A percentile compares a stretch with the other conserved stretches of the same genome.
Conservation (phyloP, 495 filamentous ascomycete species). For the Penicillium steckii region DNA sequence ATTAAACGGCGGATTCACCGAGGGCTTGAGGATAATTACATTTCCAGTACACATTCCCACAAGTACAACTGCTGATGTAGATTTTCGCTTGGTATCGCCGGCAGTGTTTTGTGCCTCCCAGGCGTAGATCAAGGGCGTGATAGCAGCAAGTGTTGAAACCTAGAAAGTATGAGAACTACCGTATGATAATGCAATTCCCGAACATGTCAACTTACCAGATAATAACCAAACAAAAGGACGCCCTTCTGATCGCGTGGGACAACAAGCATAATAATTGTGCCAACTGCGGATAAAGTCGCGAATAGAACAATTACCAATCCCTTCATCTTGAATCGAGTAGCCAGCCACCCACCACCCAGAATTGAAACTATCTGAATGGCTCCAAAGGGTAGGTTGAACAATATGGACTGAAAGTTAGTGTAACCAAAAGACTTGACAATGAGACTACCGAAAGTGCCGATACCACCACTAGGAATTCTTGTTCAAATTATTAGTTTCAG, state of each 20-base stretch:
- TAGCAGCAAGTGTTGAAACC: slow-evolving; percentile 26
- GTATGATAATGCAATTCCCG: too few relatives aligned
- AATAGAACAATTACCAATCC: slow-evolving; percentile 19
- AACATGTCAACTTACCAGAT: slow-evolving; percentile 12
- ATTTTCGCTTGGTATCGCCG: slow-evolving; percentile 30
- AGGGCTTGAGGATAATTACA: neutral
- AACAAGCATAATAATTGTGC: slow-evolving; percentile 22
- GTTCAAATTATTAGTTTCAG: neutral
- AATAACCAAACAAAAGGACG: slow-evolving; percentile 25
- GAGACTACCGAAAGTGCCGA: slow-evolving; percentile 34
- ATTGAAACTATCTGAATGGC: slow-evolving; percentile 46
- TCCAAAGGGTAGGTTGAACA: slow-evolving; percentile 35
- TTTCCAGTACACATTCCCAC: slow-evolving; percentile 28
- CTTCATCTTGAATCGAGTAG: slow-evolving; percentile 27
- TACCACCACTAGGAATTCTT: slow-evolving; percentile 32
- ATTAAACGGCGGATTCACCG: neutral
- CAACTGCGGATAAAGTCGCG: slow-evolving; percentile 14
- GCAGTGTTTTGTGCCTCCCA: slow-evolving; percentile 32
- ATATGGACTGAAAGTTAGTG: slow-evolving; percentile 26
- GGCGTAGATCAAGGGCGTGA: slow-evolving; percentile 27
- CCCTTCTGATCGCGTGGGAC: slow-evolving; percentile 26
- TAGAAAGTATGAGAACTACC: too few relatives aligned
- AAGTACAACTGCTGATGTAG: slow-evolving; percentile 22
- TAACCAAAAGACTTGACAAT: slow-evolving; percentile 41
- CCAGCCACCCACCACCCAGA: slow-evolving; percentile 44